phyloP scores from a whole-genome alignment of 768 basidiomycete genomes.

The Macrolepiota albuminosa region DNA sequence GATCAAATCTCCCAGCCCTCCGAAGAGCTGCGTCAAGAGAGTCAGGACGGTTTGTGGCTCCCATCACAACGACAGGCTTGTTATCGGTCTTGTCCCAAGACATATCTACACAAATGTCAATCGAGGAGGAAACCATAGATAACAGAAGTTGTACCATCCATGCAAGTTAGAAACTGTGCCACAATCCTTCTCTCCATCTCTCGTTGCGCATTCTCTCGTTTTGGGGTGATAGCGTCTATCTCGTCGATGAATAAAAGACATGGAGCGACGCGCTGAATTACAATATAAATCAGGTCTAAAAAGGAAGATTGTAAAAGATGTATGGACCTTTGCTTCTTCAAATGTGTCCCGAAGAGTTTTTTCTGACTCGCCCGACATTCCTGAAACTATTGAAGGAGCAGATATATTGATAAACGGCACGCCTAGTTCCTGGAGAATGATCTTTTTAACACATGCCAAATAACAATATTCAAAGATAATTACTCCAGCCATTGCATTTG shows the following conservation, averaged over 20 bases:
- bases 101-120: slow-evolving; percentile 53
- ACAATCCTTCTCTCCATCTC: slow-evolving; percentile 99
- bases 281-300: not conserved
- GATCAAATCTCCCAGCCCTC: slow-evolving; percentile 92
- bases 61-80: slow-evolving; percentile 90
- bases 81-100: slow-evolving; percentile 94
- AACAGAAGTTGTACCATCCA: slow-evolving; percentile 72
- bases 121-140: not conserved
- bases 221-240: slow-evolving; percentile 96
- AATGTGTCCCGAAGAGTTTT: slow-evolving; percentile 95
- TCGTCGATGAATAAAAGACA: slow-evolving; percentile 97
- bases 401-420: slow-evolving; percentile 93
- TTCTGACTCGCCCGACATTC: slow-evolving; percentile 98
- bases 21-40: slow-evolving; percentile 91
- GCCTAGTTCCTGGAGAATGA: slow-evolving; percentile 66
- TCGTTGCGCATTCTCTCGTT: slow-evolving; percentile 94
- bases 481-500: slow-evolving; percentile 94
- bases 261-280: slow-evolving; percentile 72
- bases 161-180: slow-evolving; percentile 95
- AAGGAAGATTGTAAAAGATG: not conserved
- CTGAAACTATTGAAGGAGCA: slow-evolving; percentile 92
- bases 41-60: slow-evolving; percentile 95
- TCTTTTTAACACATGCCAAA: not conserved
- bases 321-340: slow-evolving; percentile 86
- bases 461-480: slow-evolving; percentile 21